Percentiles rank a stretch among this genome's conserved stretches.
Evolutionary conservation across 2,329 filamentous ascomycete species (phyloP).

Genomic region (Sphaerulina vaccinii): DNA sequence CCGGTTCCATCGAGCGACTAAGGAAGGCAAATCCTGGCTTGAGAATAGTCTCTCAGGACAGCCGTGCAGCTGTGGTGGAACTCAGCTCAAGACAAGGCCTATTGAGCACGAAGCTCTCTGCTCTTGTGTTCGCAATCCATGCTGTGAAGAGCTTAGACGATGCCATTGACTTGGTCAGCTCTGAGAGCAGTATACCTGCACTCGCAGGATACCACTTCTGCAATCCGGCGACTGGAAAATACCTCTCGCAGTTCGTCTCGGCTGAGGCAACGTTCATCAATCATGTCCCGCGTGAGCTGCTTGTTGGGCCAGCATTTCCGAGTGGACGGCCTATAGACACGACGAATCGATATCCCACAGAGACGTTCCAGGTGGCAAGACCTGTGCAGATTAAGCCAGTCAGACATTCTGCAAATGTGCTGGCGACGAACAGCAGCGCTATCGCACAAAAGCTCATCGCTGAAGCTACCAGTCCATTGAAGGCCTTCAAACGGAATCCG

Average conservation of each 20-base stretch:
- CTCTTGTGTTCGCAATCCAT: slow-evolving; percentile 49
- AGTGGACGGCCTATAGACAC: slow-evolving; percentile 30
- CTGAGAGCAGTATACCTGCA: slow-evolving; percentile 23
- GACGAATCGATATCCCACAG: slow-evolving; percentile 42
- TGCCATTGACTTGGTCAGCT: slow-evolving; percentile 49
- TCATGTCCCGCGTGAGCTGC: slow-evolving; percentile 55
- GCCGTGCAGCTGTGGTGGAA: slow-evolving; percentile 29
- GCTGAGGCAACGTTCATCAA: slow-evolving; percentile 56
- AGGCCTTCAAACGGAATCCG: slow-evolving; percentile 37
- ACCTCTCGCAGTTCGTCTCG: slow-evolving; percentile 57
- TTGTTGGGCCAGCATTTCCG: slow-evolving; percentile 46
- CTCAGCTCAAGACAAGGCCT: slow-evolving; percentile 19
- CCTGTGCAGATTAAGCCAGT: slow-evolving; percentile 41
- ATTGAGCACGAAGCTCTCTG: slow-evolving; percentile 40
- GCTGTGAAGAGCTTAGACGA: slow-evolving; percentile 54
- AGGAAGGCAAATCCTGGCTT: slow-evolving; percentile 14
- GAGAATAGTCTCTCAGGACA: slow-evolving; percentile 27
- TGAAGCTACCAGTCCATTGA: slow-evolving; percentile 28
- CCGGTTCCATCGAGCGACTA: slow-evolving; percentile 8
- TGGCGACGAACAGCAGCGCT: slow-evolving; percentile 14
- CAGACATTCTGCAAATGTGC: slow-evolving; percentile 4
- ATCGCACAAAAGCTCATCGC: slow-evolving; percentile 22
- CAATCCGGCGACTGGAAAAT: slow-evolving; percentile 53
- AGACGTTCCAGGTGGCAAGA: slow-evolving; percentile 47
- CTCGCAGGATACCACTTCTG: slow-evolving; percentile 57